Conservation (phyloP, 2,329 filamentous ascomycete genomes). For the Colletotrichum godetiae region DNA sequence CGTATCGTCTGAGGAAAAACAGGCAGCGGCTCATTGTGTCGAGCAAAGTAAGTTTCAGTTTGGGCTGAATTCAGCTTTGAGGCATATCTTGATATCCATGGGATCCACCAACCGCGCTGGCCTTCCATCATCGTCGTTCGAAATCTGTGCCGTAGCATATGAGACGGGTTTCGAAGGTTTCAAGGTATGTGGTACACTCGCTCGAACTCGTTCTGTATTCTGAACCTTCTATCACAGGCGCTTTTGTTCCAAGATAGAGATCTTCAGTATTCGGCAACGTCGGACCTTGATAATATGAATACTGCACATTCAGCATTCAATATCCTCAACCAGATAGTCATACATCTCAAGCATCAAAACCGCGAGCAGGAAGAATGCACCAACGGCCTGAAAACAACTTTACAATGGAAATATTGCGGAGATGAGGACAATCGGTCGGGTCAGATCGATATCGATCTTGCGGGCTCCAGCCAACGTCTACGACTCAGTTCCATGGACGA, state of each 20-base stretch:
- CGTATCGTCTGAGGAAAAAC: not conserved
- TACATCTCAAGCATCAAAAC: not conserved
- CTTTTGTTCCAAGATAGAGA: conserved; percentile 35
- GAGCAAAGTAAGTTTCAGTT: conserved; percentile 26
- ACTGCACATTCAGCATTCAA: conserved; percentile 27
- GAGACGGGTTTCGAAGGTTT: conserved; percentile 37
- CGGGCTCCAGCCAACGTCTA: not conserved
- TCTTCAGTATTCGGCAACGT: conserved; percentile 30
- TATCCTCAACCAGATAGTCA: conserved; percentile 17
- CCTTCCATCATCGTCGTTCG: conserved; percentile 12
- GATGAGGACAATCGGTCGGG: not conserved
- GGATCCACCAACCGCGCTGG: not conserved
- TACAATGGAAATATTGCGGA: not conserved
- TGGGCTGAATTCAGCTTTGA: conserved; percentile 13
- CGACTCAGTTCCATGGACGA: conserved; percentile 30
- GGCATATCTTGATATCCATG: conserved; percentile 14
- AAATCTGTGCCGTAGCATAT: conserved; percentile 35
- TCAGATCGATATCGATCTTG: not conserved
- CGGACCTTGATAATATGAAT: conserved; percentile 28
- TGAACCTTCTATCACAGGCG: not conserved
- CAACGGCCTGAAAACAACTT: not conserved
- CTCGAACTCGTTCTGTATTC: not conserved
- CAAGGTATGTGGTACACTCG: conserved; percentile 17
- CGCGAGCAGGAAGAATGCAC: not conserved
- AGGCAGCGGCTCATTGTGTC: conserved; percentile 23